Base-by-base conservation (phyloP, 768 basidiomycete genomes). In the Grammothele lineata region DNA sequence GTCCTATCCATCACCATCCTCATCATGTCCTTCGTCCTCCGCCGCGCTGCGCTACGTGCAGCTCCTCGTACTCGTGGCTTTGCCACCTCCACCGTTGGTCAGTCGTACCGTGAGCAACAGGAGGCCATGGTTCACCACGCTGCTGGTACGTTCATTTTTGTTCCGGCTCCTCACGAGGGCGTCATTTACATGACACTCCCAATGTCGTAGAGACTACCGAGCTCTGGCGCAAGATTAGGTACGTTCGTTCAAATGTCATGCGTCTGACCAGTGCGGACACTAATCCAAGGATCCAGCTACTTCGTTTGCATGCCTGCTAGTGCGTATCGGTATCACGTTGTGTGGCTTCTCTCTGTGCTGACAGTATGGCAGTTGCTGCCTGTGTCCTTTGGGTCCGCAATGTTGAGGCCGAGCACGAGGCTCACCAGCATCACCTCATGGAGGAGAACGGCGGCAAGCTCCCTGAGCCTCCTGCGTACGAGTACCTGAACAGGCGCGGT, bases 161-260 rank as follows among this genome's bases (percentile, higher is more conserved):
- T 14, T 17, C 27, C 17, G 26, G 24, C 24, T 30, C 41, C 27
- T 40, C 12, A 47, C 37, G 45, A 24, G 34, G n/a, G n/a, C n/a
- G n/a, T n/a, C n/a, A n/a, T n/a, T n/a, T n/a, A n/a, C n/a, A n/a
- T n/a, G n/a, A n/a, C n/a, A n/a, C n/a, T n/a, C n/a, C n/a, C n/a
- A n/a, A n/a, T 22, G n/a, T 35, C 45, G 30, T 58, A 92, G 90
- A 81, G 49, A 85, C 88, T 23, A 70, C 85, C 41, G 74, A 83
- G 45, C 78, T 92, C 55, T 92, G 90, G 90, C 82, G 87, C 61
- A 90, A 83, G 72, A 87, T 92, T 65, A 87, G 86, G 88, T 85
- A 61, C 40, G 76, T 62, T 5, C 22, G 3, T 18, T 30, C 27
- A 7, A 7, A 10, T 12, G 18, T 12, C 8, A 11, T 11, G 21